Conservation (phyloP, 2,329 filamentous ascomycete genomes). For the Colletotrichum musae region DNA sequence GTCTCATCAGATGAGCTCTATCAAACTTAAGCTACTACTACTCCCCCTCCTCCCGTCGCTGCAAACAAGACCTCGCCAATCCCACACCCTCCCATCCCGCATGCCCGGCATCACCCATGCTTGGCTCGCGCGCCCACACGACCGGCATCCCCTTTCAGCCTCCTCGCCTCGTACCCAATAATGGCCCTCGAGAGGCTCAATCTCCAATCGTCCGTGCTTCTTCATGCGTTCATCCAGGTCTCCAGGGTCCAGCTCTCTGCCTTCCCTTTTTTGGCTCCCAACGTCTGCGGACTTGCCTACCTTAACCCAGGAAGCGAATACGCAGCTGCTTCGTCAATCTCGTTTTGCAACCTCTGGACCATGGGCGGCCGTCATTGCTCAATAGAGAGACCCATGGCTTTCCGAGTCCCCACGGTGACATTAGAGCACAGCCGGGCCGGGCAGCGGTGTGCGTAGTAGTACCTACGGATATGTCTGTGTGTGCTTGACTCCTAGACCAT, state of each 20-base stretch:
- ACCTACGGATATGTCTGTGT: not conserved
- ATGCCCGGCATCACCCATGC: constrained; percentile 31
- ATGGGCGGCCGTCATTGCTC: constrained; percentile 24
- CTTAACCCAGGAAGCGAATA: constrained; percentile 13
- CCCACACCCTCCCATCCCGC: not conserved
- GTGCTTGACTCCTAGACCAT: constrained; percentile 29
- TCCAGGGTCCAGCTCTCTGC: constrained; percentile 21
- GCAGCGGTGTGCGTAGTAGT: too few relatives aligned
- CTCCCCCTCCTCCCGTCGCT: constrained; percentile 4
- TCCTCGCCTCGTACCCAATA: constrained; percentile 36
- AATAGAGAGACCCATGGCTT: constrained; percentile 9
- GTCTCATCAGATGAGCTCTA: not conserved
- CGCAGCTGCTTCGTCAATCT: constrained; percentile 37
- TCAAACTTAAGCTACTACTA: not conserved
- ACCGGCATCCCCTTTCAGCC: constrained; percentile 38
- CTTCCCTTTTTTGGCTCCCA: not conserved
- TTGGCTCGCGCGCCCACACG: constrained; percentile 21
- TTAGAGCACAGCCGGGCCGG: constrained; percentile 17
- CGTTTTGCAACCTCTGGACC: constrained; percentile 27
- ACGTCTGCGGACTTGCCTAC: not conserved
- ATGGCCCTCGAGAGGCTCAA: constrained; percentile 33
- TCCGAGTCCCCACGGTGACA: constrained; percentile 20
- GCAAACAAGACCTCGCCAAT: constrained; percentile 21
- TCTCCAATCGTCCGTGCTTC: constrained; percentile 42
- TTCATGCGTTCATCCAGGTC: constrained; percentile 34